Base-by-base conservation (phyloP, 2,329 filamentous ascomycete genomes). In the Lojkania enalia region DNA sequence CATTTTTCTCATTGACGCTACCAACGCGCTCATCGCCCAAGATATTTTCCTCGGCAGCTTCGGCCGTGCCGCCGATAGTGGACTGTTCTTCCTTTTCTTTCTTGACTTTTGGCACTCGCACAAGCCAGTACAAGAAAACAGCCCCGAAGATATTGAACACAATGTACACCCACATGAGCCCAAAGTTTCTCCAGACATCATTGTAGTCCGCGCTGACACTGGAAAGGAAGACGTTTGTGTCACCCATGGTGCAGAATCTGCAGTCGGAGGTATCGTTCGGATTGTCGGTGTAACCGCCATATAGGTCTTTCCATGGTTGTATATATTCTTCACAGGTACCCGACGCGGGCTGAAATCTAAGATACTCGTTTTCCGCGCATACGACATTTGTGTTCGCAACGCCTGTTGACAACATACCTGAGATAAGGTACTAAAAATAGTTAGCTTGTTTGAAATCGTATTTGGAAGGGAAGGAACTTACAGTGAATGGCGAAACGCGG, bases 401-500 rank as follows among this genome's bases (percentile, higher is more conserved):
- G 2, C 82, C 88, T 0, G 80, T 81, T 0, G 85, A 79, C 0
- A 92, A 68, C 73, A 95, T 83, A 16, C 84, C 87, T 7, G 80
- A 79, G 19, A 92, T 82, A 13, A 94, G 74, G 65, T 95, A 96
- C 0, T n/a, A n/a, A n/a, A n/a, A n/a, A n/a, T n/a, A n/a, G n/a
- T n/a, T n/a, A n/a, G n/a, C n/a, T n/a, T n/a, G n/a, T n/a, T n/a
- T n/a, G n/a, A n/a, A n/a, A n/a, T n/a, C n/a, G n/a, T n/a, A n/a
- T n/a, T n/a, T n/a, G n/a, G n/a, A n/a, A n/a, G n/a, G n/a, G n/a
- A n/a, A n/a, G n/a, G n/a, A n/a, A n/a, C n/a, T n/a, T n/a, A n/a
- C n/a, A n/a, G 87, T 91, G 57, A 96, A 87, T 0, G 90, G 90
- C 0, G 85, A 90, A 37, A 90, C 72, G 35, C 86, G 82, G 70